Conservation (phyloP, 192 early-diverging fungal genomes). For the Backusella tarrabulga region DNA sequence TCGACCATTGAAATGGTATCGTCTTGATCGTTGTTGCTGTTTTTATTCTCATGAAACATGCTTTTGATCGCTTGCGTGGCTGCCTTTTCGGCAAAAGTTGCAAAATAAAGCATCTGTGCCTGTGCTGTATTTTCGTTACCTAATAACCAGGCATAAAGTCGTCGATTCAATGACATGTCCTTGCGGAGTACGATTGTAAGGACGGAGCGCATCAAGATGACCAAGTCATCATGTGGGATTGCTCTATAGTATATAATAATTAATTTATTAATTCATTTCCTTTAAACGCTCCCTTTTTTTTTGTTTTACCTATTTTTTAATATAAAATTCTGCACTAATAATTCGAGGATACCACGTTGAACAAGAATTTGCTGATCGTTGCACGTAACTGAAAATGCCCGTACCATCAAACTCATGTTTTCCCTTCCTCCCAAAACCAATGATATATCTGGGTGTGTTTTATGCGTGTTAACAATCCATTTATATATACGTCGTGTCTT, state of each 20-base stretch:
- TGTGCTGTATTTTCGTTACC: conserved; percentile 40
- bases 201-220: conserved; percentile 68
- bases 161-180: conserved; percentile 92
- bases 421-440: conserved; percentile 60
- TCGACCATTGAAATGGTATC: conserved; percentile 24
- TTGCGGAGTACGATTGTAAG: conserved; percentile 79
- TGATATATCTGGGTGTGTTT: conserved; percentile 51
- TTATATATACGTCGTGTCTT: neutral
- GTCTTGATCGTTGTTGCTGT: neutral
- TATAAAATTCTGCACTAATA: conserved; percentile 74
- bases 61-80: conserved; percentile 57
- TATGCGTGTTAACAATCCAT: neutral
- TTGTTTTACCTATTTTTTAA: conserved; percentile 50
- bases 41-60: conserved; percentile 35
- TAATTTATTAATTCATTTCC: neutral
- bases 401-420: conserved; percentile 66
- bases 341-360: conserved; percentile 78
- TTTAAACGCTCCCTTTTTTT: neutral
- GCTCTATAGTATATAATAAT: conserved; percentile 32
- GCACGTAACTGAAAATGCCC: conserved; percentile 72
- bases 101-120: conserved; percentile 53
- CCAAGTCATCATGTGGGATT: conserved; percentile 64
- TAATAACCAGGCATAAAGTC: conserved; percentile 90
- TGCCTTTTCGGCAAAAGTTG: conserved; percentile 47
- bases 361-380: conserved; percentile 78